Evolutionary conservation across 192 early-diverging fungal species (phyloP).

Genomic region (Entomortierella parvispora): DNA sequence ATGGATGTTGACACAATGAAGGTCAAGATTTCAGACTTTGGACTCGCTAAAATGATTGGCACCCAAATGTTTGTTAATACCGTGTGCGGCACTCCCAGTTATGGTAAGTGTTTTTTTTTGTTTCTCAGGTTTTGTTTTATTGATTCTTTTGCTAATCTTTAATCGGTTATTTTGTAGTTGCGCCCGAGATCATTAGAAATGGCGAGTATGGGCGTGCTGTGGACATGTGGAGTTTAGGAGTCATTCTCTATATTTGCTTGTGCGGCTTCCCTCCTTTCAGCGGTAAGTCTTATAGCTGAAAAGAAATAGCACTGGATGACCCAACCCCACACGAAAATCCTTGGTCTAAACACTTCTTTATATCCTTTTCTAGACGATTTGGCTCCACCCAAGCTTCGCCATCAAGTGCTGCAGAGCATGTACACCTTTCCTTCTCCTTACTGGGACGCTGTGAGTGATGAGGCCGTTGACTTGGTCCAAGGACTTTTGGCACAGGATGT

Average conservation of each 20-base stretch:
- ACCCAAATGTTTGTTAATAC: constrained; percentile 76
- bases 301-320: no score
- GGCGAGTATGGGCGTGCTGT: constrained; percentile 78
- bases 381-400: constrained; percentile 58
- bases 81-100: constrained; percentile 90
- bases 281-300: constrained; percentile 50
- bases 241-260: constrained; percentile 93
- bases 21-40: constrained; percentile 97
- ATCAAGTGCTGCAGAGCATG: constrained; percentile 74
- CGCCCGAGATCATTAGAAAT: constrained; percentile 87
- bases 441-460: constrained; percentile 81
- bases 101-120: constrained; percentile 54
- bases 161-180: constrained; percentile 57
- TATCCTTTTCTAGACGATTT: constrained; percentile 60
- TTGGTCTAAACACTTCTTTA: constrained; percentile 5
- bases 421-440: constrained; percentile 82
- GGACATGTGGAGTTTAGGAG: constrained; percentile 96
- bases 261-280: constrained; percentile 91
- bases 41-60: constrained; percentile 75
- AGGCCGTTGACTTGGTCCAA: constrained; percentile 54
- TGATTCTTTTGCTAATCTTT: neutral
- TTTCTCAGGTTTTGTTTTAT: neutral
- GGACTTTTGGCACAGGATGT: constrained; percentile 17
- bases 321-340: constrained; percentile 10
- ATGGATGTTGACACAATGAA: constrained; percentile 61